Evolutionary conservation across 257 asterid genomes (phyloP).

Genomic region (Petunia secreta): DNA sequence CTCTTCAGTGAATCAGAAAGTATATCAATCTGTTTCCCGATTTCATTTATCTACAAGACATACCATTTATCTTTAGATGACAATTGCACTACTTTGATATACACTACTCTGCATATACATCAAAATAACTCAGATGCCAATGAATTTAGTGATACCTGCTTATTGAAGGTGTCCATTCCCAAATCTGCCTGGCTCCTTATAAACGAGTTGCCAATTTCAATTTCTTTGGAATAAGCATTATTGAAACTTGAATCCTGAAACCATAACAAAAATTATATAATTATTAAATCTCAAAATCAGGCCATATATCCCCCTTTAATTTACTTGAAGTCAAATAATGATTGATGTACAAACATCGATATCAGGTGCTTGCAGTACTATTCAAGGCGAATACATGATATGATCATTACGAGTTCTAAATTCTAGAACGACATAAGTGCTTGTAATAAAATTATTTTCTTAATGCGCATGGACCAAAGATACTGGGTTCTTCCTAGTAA

Average conservation of each 20-base stretch:
- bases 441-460: no score
- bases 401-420: no score
- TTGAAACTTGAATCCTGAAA: constrained; percentile 61
- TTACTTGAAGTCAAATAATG: no score
- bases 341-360: no score
- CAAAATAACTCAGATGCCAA: no score
- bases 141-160: constrained; percentile 48
- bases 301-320: not conserved
- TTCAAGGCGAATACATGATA: no score
- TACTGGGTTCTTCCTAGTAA: no score
- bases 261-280: not conserved
- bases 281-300: not conserved
- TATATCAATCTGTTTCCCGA: constrained; percentile 66
- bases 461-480: no score
- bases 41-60: constrained; percentile 63
- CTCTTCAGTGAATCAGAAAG: constrained; percentile 55
- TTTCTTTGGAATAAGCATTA: constrained; percentile 49
- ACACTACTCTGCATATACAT: no score
- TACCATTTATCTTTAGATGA: not conserved
- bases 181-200: constrained; percentile 61
- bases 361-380: no score
- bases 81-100: no score
- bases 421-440: no score
- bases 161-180: constrained; percentile 74
- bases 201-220: constrained; percentile 65